Evolutionary conservation across 495 filamentous ascomycete genomes (phyloP), one percentile per base, ranked within the genome.

Genomic region (Tuber indicum): DNA sequence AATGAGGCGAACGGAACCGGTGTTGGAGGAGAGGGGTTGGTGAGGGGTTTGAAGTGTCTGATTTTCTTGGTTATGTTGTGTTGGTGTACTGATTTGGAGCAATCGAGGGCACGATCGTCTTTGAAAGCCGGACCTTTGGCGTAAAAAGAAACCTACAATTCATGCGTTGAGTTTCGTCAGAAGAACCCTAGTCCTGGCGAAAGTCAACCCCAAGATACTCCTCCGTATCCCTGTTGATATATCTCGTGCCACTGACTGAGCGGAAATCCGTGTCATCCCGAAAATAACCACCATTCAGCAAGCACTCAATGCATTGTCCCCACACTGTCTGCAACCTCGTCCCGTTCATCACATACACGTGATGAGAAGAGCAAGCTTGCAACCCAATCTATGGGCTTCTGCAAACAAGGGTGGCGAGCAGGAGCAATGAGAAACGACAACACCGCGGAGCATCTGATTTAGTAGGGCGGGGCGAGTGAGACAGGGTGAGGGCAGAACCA

Each of bases 341-440:
- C 82, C 81, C 81, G 76, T 81, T 77, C 79, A 81, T 83, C 82
- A 83, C 81, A 83, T 74, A 81, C 62, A 83, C 79, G 81, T 79
- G 81, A 80, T 81, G 82, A 80, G 77, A 76, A 77, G 58, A 66
- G 58, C 75, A 80, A 77, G 75, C 77, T 80, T 82, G 77, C 72
- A 76, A 81, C 76, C 74, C 81, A 83, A 82, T 83, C 75, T 81
- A 82, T 82, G 81, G 78, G 75, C 72, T 82, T 76, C 81, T 82
- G 81, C 75, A 82, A 82, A 80, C 72, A 82, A 75, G 77, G 75
- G 69, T 77, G 73, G 58, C 46, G 45, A 69, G 69, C 58, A 72
- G 71, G 76, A 79, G 72, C 71, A 77, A 44, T 45, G 75, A 81
- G 78, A 78, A 46, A 70, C 58, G 74, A 80, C 78, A 80, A 80